phyloP scores from a whole-genome alignment of 805 yeast genomes.

The Candida nanaspora region DNA sequence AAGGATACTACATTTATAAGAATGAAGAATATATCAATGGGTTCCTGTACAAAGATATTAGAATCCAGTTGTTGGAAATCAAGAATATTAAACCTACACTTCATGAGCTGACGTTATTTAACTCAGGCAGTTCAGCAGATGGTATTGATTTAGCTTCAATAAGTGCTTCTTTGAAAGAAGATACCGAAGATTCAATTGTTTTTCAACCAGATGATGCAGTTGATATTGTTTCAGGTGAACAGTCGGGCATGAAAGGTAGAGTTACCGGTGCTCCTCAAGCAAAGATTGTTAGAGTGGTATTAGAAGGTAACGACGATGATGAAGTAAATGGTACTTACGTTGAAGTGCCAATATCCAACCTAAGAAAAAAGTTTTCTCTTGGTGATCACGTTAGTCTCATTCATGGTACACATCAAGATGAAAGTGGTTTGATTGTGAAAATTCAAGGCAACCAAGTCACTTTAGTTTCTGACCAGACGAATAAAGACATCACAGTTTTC shows the following conservation, averaged over 20 bases:
- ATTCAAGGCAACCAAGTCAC: conserved; percentile 82
- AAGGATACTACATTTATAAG: conserved; percentile 60
- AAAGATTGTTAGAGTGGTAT: conserved; percentile 43
- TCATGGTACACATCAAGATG: conserved; percentile 87
- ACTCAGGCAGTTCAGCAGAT: conserved; percentile 67
- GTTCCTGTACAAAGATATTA: conserved; percentile 78
- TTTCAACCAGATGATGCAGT: conserved; percentile 95
- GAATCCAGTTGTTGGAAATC: conserved; percentile 72
- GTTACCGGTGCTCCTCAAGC: conserved; percentile 60
- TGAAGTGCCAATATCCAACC: conserved; percentile 74
- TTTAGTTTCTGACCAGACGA: conserved; percentile 81
- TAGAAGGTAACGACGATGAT: conserved; percentile 50
- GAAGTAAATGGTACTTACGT: conserved; percentile 48
- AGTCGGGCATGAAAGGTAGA: conserved; percentile 78
- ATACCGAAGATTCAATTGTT: conserved; percentile 43
- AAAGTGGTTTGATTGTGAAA: conserved; percentile 88
- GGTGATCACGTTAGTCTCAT: conserved; percentile 96
- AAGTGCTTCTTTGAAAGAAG: conserved; percentile 75
- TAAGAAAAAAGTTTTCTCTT: conserved; percentile 77
- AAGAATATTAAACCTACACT: conserved; percentile 76
- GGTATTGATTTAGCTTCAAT: conserved; percentile 84
- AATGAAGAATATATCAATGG: conserved; percentile 91
- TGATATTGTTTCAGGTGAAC: conserved; percentile 89
- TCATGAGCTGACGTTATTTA: conserved; percentile 81
- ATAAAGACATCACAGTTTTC: conserved; percentile 84